These are phyloP conservation scores for Amanita polypyramis DNA, from an alignment of 768 basidiomycete species.

Conservation along the genomic window DNA sequence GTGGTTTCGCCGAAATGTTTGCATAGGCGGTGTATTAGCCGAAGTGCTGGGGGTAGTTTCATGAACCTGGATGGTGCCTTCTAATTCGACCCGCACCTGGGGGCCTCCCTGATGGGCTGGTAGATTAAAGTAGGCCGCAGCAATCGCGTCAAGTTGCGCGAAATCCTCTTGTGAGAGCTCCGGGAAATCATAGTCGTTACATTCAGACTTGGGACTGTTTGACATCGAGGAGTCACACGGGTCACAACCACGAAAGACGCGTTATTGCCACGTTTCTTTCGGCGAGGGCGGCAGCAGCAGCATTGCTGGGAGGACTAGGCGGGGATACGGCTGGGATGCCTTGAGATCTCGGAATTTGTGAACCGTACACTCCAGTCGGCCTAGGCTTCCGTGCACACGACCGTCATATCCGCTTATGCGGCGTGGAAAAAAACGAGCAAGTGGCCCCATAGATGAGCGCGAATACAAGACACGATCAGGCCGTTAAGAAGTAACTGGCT, in stretches of 20 bases:
- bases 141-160: conserved; percentile 33
- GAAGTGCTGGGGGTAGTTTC: background rate
- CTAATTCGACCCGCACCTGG: conserved; percentile 25
- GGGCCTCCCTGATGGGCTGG: conserved; percentile 16
- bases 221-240: conserved; percentile 1
- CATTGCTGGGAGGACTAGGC: no score
- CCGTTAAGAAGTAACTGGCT: no score
- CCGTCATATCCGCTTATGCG: conserved; percentile 15
- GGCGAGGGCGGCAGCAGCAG: no score
- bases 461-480: no score
- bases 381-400: no score
- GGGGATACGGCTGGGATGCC: no score
- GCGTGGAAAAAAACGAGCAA: conserved; percentile 10
- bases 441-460: conserved; percentile 17
- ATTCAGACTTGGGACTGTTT: conserved; percentile 25
- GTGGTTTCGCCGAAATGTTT: conserved; percentile 32
- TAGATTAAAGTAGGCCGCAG: conserved; percentile 11
- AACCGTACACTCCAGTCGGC: no score
- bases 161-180: conserved; percentile 53
- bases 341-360: no score
- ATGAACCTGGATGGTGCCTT: conserved; percentile 9
- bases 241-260: background rate
- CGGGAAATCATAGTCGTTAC: conserved; percentile 36
- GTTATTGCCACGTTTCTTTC: no score
- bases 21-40: conserved; percentile 28